Base-by-base conservation (phyloP, 2,329 filamentous ascomycete species). In the Setomelanomma holmii region DNA sequence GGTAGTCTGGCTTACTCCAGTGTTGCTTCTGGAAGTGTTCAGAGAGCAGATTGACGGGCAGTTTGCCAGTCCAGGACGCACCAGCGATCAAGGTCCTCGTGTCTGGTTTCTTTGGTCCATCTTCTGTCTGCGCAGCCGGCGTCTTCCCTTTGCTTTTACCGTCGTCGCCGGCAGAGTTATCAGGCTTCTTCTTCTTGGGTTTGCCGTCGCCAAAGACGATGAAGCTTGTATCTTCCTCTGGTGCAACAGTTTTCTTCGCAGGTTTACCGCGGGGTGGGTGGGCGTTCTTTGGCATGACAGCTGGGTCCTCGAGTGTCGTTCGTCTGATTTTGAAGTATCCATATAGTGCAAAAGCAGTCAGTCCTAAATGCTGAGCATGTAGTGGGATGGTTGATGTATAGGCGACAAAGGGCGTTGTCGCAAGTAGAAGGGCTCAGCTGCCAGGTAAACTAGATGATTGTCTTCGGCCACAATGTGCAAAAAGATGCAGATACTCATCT, bases 1-100 rank as follows among this genome's bases (percentile, higher is more conserved):
- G 89, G 75, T 96, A 99, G 58, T 96, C 93, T 1, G 93, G 93
- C 72, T 88, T 93, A 61, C 91, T 90, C 95, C 95, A 99, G 72
- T 91, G 91, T 74, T 96, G 90, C 75, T 93, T 96, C 77, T 96
- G 92, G 67, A 93, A 97, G 76, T 96, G 90, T 80, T 98, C 95
- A 30, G 90, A 91, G 58, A 98, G 84, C 66, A 98, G 83, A 71
- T 96, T 97, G 59, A 97, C 90, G 1, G 95, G 95, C 24, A 99
- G 80, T 74, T 99, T 99, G 35, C 95, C 95, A 0, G 95, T 99
- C 95, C 95, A 99, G 63, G 92, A 97, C 52, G 91, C 86, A 42
- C 95, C 95, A 36, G 92, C 95, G 68, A 99, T 96, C 60, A 99
- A 80, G 64, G 96, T 91, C 75, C 84, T 79, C 19, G 83, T 84